A percentile compares a stretch with the other conserved stretches of the same genome.
These are phyloP conservation scores for Adansonia grandidieri DNA, from an alignment of 441 rosid species.

Conservation along the genomic window DNA sequence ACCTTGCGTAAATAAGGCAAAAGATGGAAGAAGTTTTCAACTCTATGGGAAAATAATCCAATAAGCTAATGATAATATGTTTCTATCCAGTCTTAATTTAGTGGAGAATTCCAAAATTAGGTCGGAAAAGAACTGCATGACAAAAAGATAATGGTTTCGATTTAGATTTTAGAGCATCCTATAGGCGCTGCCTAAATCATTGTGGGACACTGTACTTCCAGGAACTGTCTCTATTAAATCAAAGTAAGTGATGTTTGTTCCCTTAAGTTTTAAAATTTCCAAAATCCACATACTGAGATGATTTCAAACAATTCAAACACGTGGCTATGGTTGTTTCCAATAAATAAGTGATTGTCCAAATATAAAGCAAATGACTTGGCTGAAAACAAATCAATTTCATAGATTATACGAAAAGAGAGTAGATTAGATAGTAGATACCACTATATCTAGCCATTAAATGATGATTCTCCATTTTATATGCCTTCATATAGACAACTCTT, in stretches of 20 bases:
- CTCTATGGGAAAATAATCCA: neutral
- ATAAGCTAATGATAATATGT: neutral
- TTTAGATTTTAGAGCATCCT: constrained; percentile 5
- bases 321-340: neutral
- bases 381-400: constrained; percentile 5
- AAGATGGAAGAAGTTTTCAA: neutral
- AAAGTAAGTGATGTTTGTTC: neutral
- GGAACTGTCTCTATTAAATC: neutral
- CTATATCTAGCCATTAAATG: neutral
- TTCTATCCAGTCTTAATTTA: neutral
- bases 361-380: neutral
- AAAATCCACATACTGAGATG: neutral
- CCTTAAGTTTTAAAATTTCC: neutral
- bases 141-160: neutral
- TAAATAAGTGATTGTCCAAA: neutral
- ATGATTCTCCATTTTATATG: neutral
- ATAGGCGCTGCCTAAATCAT: neutral
- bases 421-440: neutral
- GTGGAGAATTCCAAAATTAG: constrained; percentile 6
- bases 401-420: neutral
- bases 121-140: neutral
- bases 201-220: neutral
- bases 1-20: neutral
- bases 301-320: neutral
- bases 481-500: neutral